These are phyloP conservation scores for Suhomyces kunorum DNA, from an alignment of 1,139 yeast genomes.

Conservation along the genomic window DNA sequence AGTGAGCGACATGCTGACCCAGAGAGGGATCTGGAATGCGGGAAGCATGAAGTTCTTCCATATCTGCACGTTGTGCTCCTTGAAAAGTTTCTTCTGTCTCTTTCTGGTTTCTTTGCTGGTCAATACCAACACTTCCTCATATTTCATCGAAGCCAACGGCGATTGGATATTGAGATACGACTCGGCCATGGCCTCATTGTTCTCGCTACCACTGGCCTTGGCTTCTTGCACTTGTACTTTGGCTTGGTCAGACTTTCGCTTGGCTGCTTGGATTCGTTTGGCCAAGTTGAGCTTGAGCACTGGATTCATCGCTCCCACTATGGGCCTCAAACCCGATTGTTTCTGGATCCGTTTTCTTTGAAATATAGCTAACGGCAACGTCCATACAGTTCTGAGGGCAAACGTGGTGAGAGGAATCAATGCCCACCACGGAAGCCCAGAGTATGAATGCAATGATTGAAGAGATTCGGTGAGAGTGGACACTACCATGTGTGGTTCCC, in stretches of 20 bases:
- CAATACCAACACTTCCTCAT: slow-evolving; percentile 73
- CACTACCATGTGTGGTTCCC: slow-evolving; percentile 28
- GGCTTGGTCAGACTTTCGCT: slow-evolving; percentile 28
- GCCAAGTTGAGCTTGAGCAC: slow-evolving; percentile 73
- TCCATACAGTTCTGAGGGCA: slow-evolving; percentile 60
- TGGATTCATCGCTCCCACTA: slow-evolving; percentile 75
- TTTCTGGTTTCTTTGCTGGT: slow-evolving; percentile 77
- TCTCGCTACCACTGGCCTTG: neutral
- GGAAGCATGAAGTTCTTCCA: slow-evolving; percentile 83
- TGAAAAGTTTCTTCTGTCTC: slow-evolving; percentile 69
- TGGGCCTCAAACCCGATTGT: slow-evolving; percentile 69
- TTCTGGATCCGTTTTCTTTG: slow-evolving; percentile 70
- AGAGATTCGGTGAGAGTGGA: slow-evolving; percentile 43
- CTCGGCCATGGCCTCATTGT: slow-evolving; percentile 9
- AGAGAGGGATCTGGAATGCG: slow-evolving; percentile 80
- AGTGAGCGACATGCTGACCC: slow-evolving; percentile 77
- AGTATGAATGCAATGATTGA: slow-evolving; percentile 49
- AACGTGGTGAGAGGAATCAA: slow-evolving; percentile 76
- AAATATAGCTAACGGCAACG: slow-evolving; percentile 74
- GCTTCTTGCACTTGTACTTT: slow-evolving; percentile 5
- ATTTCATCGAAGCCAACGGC: slow-evolving; percentile 55
- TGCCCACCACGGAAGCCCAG: slow-evolving; percentile 82
- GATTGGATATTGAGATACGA: slow-evolving; percentile 19
- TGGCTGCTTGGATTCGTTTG: slow-evolving; percentile 46
- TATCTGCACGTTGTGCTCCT: slow-evolving; percentile 64